These are phyloP conservation scores for Pleurotus salmoneostramineus DNA, from an alignment of 768 basidiomycete species.

Conservation along the genomic window DNA sequence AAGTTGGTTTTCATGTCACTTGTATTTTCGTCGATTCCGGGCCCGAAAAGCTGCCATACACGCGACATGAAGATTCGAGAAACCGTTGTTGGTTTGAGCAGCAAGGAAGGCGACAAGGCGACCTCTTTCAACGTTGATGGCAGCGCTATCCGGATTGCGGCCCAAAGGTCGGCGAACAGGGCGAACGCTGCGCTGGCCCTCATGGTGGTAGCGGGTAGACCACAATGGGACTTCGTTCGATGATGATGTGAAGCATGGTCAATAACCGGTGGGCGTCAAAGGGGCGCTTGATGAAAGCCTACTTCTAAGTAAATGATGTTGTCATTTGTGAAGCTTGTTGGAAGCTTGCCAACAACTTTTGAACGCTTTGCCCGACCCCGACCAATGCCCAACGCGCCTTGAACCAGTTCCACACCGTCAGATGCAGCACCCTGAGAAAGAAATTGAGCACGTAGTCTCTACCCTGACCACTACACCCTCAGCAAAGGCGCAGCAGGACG, in stretches of 20 bases:
- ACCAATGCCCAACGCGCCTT: background rate
- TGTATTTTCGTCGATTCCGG: background rate
- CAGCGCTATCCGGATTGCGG: constrained; percentile 32
- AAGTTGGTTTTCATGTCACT: background rate
- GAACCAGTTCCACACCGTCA: background rate
- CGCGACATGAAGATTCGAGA: constrained; percentile 55
- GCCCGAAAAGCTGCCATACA: constrained; percentile 49
- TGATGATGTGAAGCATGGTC: background rate
- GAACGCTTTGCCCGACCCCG: background rate
- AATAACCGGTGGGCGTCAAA: background rate
- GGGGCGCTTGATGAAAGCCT: background rate
- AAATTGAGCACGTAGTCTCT: constrained; percentile 41
- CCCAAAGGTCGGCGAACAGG: constrained; percentile 38
- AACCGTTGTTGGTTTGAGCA: constrained; percentile 39
- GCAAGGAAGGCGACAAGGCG: constrained; percentile 33
- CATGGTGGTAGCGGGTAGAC: constrained; percentile 26
- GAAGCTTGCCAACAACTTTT: background rate
- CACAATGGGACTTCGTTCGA: background rate
- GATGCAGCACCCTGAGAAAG: constrained; percentile 56
- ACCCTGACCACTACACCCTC: constrained; percentile 43
- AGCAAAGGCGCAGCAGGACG: constrained; percentile 44
- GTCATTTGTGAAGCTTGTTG: too few species aligned
- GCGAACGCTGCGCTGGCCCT: constrained; percentile 38
- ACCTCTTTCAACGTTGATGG: constrained; percentile 43
- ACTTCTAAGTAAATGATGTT: too few species aligned